Conservation (phyloP, 768 basidiomycete species). For the Agaricus subrufescens region DNA sequence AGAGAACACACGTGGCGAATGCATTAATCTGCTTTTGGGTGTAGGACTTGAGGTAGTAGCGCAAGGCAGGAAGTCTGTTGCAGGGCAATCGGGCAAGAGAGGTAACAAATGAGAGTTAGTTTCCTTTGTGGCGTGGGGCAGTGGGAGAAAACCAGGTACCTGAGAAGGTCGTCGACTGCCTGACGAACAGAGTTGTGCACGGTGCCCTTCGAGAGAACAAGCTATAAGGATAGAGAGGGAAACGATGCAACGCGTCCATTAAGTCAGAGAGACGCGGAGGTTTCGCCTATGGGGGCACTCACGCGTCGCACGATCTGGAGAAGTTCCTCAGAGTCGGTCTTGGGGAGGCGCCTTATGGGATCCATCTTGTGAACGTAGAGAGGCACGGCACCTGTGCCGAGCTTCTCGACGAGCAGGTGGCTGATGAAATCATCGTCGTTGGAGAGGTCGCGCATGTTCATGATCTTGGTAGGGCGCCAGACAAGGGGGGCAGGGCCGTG, state of each 20-base stretch:
- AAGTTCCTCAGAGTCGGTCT: conserved; percentile 64
- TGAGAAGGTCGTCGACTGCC: conserved; percentile 75
- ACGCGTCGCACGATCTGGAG: conserved; percentile 77
- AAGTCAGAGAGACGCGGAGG: conserved; percentile 8
- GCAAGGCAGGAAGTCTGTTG: conserved; percentile 65
- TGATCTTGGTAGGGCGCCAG: conserved; percentile 85
- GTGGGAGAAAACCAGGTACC: conserved; percentile 42
- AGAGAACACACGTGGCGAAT: conserved; percentile 77
- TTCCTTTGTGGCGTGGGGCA: conserved; percentile 16
- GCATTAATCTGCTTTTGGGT: conserved; percentile 86
- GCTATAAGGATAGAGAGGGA: conserved; percentile 31
- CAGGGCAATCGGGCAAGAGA: conserved; percentile 13
- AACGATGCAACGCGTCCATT: conserved; percentile 9
- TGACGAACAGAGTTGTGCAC: conserved; percentile 57
- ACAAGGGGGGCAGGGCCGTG: conserved; percentile 26
- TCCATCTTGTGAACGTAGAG: conserved; percentile 91
- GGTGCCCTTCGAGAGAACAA: conserved; percentile 52
- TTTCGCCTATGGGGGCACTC: conserved; percentile 18
- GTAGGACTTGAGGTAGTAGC: conserved; percentile 71
- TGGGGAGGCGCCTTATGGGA: conserved; percentile 68
- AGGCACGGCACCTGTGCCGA: conserved; percentile 76
- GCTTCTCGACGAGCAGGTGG: conserved; percentile 84
- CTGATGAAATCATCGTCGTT: conserved; percentile 90
- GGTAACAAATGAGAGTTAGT: conserved; percentile 13
- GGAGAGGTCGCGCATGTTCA: conserved; percentile 88